phyloP scores from a whole-genome alignment of 169 alveolate genomes.

The Babesia gibsoni region DNA sequence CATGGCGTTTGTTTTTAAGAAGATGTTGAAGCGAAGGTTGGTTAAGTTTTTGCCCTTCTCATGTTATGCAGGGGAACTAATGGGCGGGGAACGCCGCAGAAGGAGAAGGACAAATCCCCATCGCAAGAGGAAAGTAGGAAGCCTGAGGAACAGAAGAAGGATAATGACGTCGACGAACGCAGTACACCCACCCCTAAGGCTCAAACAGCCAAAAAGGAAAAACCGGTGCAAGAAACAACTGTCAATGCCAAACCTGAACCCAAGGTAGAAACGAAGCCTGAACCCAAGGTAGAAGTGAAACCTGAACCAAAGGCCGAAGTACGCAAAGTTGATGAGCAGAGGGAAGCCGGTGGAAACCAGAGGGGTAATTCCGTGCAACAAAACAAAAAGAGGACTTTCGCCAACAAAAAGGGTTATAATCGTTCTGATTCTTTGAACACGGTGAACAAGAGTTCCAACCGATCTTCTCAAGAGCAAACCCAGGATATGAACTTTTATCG shows the following conservation, averaged over 20 bases:
- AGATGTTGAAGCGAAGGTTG: too few relatives aligned
- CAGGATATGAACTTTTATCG: background rate
- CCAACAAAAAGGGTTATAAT: background rate
- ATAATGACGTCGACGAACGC: background rate
- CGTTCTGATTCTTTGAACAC: slow-evolving; percentile 6
- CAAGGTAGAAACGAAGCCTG: background rate
- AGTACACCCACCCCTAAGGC: background rate
- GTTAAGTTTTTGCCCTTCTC: too few relatives aligned
- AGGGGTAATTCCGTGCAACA: background rate
- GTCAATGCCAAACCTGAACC: background rate
- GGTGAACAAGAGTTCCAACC: slow-evolving; percentile 5
- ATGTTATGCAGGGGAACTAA: too few relatives aligned
- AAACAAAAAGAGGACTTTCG: background rate
- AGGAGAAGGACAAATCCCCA: too few relatives aligned
- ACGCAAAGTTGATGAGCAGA: background rate
- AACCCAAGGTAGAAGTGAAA: background rate
- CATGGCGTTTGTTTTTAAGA: too few relatives aligned
- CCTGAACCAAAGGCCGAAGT: background rate
- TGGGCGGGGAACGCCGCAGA: too few relatives aligned
- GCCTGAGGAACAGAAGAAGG: background rate
- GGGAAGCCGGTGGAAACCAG: background rate
- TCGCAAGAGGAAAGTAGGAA: too few relatives aligned
- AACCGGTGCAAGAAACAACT: background rate
- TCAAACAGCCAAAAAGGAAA: background rate
- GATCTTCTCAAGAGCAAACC: background rate